Evolutionary conservation across 2,329 filamentous ascomycete genomes (phyloP), one percentile per base, ranked within the genome.

Genomic region (Colletotrichum tofieldiae): DNA sequence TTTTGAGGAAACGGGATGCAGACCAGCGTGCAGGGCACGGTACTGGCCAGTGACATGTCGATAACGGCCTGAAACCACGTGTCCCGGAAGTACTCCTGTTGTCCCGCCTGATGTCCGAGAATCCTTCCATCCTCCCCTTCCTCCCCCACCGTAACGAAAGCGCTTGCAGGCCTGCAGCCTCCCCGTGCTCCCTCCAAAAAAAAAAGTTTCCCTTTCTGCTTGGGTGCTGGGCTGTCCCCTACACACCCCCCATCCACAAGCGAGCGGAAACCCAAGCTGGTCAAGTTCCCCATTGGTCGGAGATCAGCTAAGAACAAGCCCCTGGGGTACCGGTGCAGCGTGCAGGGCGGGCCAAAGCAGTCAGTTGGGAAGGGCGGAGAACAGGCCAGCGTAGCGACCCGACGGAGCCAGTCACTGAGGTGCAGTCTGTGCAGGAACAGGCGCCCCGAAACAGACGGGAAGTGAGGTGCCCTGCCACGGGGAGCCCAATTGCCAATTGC

Each of bases 51-150:
- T 61, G 59, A 72, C 70, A 72, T 59, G 39, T 18, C 23, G 16
- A 5, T 12, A 2, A 18, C 20, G n/a, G 29, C 54, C 39, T 12
- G n/a, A 32, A 51, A 29, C 60, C 39, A 56, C 47, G 39, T 69
- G 54, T 59, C 23, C 43, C 37, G 32, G 41, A 47, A 54, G 70
- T 72, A 72, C 47, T 60, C 47, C 23, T 39, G 9, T 61, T 60
- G 70, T 72, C 47, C 65, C 70, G 65, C 65, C 60, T 65, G 70
- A 72, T 65, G 60, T 69, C 60, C 59, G 23, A 72, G 70, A 23
- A 65, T 69, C 59, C 65, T 64, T 47, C 49, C 20, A 39, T 51
- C 55, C 32, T 41, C 16, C 39, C 47, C 35, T 18, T 29, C 16
- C 41, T 37, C 32, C 64, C 56, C 68, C 68, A 62, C 64, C 68